These are phyloP conservation scores for Eruca vesicaria DNA, from an alignment of 441 rosid genomes.

Conservation along the genomic window DNA sequence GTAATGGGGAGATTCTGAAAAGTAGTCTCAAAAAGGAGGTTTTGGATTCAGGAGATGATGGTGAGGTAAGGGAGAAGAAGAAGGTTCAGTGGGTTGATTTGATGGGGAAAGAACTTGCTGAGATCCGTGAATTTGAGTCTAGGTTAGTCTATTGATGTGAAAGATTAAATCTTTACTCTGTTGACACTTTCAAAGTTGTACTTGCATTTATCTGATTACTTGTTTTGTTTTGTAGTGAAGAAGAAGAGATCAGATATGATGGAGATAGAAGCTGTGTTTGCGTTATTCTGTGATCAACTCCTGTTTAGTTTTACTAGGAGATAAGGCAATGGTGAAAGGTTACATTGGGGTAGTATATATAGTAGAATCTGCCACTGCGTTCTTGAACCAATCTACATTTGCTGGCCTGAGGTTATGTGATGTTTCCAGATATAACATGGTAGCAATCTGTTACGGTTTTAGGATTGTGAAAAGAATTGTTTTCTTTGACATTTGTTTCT, in stretches of 20 bases:
- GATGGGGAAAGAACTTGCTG: slow-evolving; percentile 70
- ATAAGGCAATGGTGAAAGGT: slow-evolving; percentile 9
- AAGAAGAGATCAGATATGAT: slow-evolving; percentile 33
- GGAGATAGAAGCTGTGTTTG: slow-evolving; percentile 35
- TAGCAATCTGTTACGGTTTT: slow-evolving; percentile 6
- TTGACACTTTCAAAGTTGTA: neutral
- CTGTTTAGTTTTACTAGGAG: neutral
- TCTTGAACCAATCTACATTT: slow-evolving; percentile 22
- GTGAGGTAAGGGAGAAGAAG: slow-evolving; percentile 44
- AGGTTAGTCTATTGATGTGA: slow-evolving; percentile 42
- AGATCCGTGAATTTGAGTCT: slow-evolving; percentile 73
- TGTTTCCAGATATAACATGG: neutral
- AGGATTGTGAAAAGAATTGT: slow-evolving; percentile 17
- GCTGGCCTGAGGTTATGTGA: slow-evolving; percentile 14
- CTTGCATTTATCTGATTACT: neutral
- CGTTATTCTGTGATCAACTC: slow-evolving; percentile 26
- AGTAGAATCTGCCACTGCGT: slow-evolving; percentile 13
- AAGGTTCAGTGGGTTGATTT: slow-evolving; percentile 80
- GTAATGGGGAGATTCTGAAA: slow-evolving; percentile 32
- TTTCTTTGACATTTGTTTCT: slow-evolving; percentile 5
- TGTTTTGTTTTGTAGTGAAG: slow-evolving; percentile 27
- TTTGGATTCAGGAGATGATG: slow-evolving; percentile 32
- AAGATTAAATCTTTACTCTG: neutral
- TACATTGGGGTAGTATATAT: slow-evolving; percentile 35
- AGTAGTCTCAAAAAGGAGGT: slow-evolving; percentile 51